Evolutionary conservation across 306 rosid species (phyloP).

Genomic region (Vigna radiata): DNA sequence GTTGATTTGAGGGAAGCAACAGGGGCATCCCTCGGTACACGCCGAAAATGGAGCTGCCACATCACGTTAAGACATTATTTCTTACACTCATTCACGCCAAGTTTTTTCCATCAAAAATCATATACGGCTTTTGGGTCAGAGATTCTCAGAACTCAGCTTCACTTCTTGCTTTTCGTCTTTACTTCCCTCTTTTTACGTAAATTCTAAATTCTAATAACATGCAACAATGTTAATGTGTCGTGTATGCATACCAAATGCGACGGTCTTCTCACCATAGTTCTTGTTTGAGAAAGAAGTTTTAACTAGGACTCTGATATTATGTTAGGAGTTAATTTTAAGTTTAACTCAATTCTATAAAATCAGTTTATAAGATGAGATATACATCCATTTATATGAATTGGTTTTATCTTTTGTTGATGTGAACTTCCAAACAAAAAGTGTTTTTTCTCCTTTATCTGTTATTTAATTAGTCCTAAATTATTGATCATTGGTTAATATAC

Average conservation of each 20-base stretch:
- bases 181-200: background rate
- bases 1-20: conserved; percentile 32
- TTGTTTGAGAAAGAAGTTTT: too few relatives aligned
- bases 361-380: too few relatives aligned
- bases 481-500: too few relatives aligned
- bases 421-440: background rate
- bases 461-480: background rate
- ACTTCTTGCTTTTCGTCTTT: conserved; percentile 18
- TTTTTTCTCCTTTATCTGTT: background rate
- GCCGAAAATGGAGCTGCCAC: conserved; percentile 45
- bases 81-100: conserved; percentile 7
- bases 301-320: too few relatives aligned
- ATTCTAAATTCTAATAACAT: background rate
- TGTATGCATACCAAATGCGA: too few relatives aligned
- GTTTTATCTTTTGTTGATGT: too few relatives aligned
- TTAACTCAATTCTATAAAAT: too few relatives aligned
- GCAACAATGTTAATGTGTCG: too few relatives aligned
- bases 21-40: conserved; percentile 31
- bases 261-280: too few relatives aligned
- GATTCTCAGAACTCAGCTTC: conserved; percentile 7
- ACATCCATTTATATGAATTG: too few relatives aligned
- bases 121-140: conserved; percentile 9
- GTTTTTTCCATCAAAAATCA: conserved; percentile 12
- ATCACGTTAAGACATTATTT: conserved; percentile 20
- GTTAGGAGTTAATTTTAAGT: too few relatives aligned